A percentile compares a stretch with the other conserved stretches of the same genome.
phyloP scores from a whole-genome alignment of 352 stramenopile species.

The Globisporangium okanoganense region DNA sequence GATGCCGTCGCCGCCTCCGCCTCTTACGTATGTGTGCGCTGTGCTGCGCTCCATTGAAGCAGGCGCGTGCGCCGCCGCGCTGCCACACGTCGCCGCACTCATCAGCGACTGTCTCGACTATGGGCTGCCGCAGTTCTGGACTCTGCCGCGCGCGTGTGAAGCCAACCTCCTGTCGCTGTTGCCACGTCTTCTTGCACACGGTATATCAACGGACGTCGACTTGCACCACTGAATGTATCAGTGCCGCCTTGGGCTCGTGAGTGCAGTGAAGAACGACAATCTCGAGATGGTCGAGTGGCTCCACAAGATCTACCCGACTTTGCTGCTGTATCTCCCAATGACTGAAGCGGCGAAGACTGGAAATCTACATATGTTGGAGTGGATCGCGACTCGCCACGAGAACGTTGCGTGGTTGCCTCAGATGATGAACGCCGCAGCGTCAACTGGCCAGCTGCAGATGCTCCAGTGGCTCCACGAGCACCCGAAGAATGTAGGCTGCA shows the following conservation, averaged over 20 bases:
- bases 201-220: not conserved
- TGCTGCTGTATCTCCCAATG: not conserved
- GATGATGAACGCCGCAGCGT: not conserved
- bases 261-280: not conserved
- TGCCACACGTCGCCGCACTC: not conserved
- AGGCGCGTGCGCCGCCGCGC: too few relatives aligned
- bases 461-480: not conserved
- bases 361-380: not conserved
- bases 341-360: not conserved
- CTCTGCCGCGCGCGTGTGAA: not conserved
- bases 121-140: not conserved
- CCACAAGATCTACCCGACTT: not conserved
- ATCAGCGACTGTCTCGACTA: not conserved
- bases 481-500: not conserved
- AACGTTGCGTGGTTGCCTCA: not conserved
- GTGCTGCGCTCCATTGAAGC: not conserved
- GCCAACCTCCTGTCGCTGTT: not conserved
- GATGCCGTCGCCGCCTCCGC: not conserved
- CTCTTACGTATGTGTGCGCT: not conserved
- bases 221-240: not conserved
- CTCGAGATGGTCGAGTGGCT: not conserved
- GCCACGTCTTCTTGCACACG: not conserved
- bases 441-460: not conserved
- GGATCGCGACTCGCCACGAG: not conserved
- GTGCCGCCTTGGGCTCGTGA: not conserved